phyloP scores from a whole-genome alignment of 257 asterid species.

The Perilla frutescens region DNA sequence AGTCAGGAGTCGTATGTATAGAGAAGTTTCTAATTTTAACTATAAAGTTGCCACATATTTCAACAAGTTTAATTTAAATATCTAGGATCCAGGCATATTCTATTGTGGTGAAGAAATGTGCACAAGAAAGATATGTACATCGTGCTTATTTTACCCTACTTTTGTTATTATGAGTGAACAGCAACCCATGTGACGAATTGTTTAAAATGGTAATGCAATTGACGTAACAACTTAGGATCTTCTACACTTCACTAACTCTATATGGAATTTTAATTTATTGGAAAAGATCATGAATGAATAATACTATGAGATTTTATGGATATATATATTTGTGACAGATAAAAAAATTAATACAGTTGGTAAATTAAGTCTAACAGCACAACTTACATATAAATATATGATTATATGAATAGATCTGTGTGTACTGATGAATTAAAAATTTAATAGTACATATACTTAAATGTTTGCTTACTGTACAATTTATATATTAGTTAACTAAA shows the following conservation, averaged over 20 bases:
- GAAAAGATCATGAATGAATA: neutral
- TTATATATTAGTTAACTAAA: neutral
- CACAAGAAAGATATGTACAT: conserved; percentile 14
- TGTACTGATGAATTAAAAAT: neutral
- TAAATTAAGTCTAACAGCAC: neutral
- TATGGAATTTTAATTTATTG: neutral
- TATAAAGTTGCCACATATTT: conserved; percentile 30
- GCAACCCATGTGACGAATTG: conserved; percentile 27
- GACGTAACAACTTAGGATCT: neutral
- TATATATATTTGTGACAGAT: too few relatives aligned
- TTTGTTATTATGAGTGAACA: conserved; percentile 10
- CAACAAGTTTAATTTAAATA: conserved; percentile 18
- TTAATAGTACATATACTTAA: neutral
- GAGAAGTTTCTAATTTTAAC: conserved; percentile 23
- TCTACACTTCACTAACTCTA: neutral
- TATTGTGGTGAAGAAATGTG: conserved; percentile 10
- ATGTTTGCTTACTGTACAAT: neutral
- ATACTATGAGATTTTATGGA: too few relatives aligned
- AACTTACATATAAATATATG: neutral
- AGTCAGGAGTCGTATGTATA: neutral
- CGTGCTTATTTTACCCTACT: conserved; percentile 23
- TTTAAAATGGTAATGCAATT: neutral
- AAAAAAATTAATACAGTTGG: neutral
- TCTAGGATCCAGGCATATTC: neutral
- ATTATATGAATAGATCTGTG: neutral